Percentiles rank a stretch among this genome's conserved stretches.
Conservation (phyloP, 164 flowering plant species). For the Protea cynaroides region DNA sequence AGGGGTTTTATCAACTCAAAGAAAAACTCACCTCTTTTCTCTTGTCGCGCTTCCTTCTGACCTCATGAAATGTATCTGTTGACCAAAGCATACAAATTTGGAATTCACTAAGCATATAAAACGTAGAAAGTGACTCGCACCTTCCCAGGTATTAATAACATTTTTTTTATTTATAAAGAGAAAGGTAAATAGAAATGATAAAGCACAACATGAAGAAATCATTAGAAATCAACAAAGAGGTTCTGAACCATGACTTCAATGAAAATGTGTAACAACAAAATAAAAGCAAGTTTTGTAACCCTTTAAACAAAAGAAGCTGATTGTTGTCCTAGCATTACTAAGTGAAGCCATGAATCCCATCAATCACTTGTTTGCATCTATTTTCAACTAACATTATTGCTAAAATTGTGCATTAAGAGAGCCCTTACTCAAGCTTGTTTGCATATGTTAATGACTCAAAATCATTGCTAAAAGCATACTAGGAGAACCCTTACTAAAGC, state of each 20-base stretch:
- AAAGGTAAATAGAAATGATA: not conserved
- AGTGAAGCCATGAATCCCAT: not conserved
- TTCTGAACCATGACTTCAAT: too few relatives aligned
- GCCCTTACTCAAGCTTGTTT: too few relatives aligned
- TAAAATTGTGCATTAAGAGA: too few relatives aligned
- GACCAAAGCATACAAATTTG: conserved; percentile 9
- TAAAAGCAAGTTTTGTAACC: not conserved
- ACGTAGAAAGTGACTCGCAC: not conserved
- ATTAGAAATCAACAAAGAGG: not conserved
- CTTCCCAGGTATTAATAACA: not conserved
- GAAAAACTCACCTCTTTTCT: conserved; percentile 62
- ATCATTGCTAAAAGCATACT: not conserved
- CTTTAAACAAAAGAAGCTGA: not conserved
- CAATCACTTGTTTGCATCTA: not conserved
- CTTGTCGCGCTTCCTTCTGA: conserved; percentile 73
- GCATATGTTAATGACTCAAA: too few relatives aligned
- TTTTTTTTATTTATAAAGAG: not conserved
- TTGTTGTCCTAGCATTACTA: not conserved
- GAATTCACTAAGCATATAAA: not conserved
- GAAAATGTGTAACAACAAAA: too few relatives aligned
- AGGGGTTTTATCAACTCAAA: not conserved
- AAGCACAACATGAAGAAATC: not conserved
- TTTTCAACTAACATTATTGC: too few relatives aligned
- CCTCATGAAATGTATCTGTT: conserved; percentile 88
- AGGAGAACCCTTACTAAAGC: not conserved